Conservation (phyloP, 352 stramenopile genomes). For the Phytophthora cactorum region DNA sequence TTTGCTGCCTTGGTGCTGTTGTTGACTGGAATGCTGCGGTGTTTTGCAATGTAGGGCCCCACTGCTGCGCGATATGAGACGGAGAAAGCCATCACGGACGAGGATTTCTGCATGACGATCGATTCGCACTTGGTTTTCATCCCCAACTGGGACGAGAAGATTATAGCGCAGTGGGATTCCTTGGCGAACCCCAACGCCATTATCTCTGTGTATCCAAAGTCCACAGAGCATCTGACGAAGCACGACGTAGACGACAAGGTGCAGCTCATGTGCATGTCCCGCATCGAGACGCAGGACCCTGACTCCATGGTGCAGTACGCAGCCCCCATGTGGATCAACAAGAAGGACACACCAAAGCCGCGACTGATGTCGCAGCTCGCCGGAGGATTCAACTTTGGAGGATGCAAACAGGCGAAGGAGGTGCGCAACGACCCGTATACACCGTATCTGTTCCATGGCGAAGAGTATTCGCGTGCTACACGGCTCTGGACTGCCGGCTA, state of each 20-base stretch:
- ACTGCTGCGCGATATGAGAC: conserved; percentile 78
- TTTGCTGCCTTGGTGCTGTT: background rate
- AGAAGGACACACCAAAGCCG: conserved; percentile 73
- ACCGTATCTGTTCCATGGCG: conserved; percentile 80
- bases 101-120: conserved; percentile 84
- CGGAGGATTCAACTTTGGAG: conserved; percentile 85
- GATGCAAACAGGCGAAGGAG: conserved; percentile 69
- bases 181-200: conserved; percentile 76
- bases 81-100: conserved; percentile 76
- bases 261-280: conserved; percentile 81
- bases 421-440: conserved; percentile 85
- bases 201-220: conserved; percentile 86
- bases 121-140: conserved; percentile 86
- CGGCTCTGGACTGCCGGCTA: conserved; percentile 82
- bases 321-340: conserved; percentile 69
- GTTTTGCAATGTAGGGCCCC: conserved; percentile 48
- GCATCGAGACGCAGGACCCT: conserved; percentile 70
- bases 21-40: conserved; percentile 11
- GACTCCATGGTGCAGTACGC: conserved; percentile 86
- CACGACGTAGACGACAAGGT: conserved; percentile 62
- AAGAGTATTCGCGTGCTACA: conserved; percentile 83
- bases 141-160: conserved; percentile 76
- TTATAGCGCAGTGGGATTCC: conserved; percentile 75
- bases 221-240: conserved; percentile 63
- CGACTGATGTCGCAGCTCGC: conserved; percentile 81